Evolutionary conservation across 495 filamentous ascomycete species (phyloP), one percentile per base, ranked within the genome.

Genomic region (Lasiosphaeriaceae sp.): DNA sequence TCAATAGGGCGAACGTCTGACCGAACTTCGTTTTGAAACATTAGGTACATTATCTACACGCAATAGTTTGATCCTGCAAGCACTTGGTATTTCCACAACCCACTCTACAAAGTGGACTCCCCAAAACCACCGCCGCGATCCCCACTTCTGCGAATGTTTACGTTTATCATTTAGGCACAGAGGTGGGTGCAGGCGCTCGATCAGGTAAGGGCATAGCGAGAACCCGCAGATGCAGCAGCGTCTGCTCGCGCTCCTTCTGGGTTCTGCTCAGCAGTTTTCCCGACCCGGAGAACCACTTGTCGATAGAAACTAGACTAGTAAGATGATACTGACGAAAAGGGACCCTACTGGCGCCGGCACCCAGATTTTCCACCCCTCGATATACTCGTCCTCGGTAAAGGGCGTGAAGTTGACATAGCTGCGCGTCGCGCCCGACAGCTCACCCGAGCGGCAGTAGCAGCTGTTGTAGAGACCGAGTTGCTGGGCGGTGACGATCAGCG

Each of bases 371-470:
- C 56, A 58, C 11, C 56, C 56, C 16, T 52, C 23, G n/a, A 53
- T 58, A 11, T 48, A 58, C 24, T 58, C 45, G 9, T 47, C 49
- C 12, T 52, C 26, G 0, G 56, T 58, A 24, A 47, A 53, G 14
- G 56, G 56, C 11, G 47, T 58, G 39, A 58, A 20, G 49, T 58
- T 58, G 24, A 58, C 56, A 26, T 58, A 58, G 41, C 50, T 53
- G 14, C n/a, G 26, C 23, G 6, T 22, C 19, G 26, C 39, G 9
- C 34, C 39, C 26, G 48, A 35, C 24, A 58, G 39, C 50, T 52
- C 39, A 1, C 56, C 56, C 4, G 56, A 52, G 1, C 56, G 48
- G 44, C 56, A 58, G 19, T 17, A 58, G 24, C 56, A 58, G 41
- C 49, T 52, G 29, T 58, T 58, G n/a, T 52, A 58, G 2, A 58